phyloP scores from a whole-genome alignment of 75 land plant species.

The Chamaecyparis obtusa region DNA sequence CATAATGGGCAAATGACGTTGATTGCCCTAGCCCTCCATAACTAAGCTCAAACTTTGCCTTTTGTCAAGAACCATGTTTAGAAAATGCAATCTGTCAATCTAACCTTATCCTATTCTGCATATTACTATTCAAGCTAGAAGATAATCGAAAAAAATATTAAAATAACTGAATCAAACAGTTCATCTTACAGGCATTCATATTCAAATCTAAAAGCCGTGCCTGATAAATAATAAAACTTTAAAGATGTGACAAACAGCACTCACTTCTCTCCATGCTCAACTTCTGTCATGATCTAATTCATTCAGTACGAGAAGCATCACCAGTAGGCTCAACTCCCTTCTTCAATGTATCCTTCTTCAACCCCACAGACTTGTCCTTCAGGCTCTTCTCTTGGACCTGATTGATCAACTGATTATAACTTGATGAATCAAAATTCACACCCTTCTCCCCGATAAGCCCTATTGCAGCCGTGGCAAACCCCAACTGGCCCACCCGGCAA shows the following conservation, averaged over 20 bases:
- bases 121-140: too few relatives aligned
- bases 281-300: conserved; percentile 11
- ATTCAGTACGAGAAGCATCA: conserved; percentile 23
- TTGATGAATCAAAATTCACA: conserved; percentile 10
- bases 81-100: too few relatives aligned
- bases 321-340: conserved; percentile 22
- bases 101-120: too few relatives aligned
- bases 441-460: background rate
- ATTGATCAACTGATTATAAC: conserved; percentile 10
- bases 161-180: background rate
- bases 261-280: conserved; percentile 19
- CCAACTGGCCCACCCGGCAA: conserved; percentile 11
- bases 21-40: too few relatives aligned
- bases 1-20: too few relatives aligned
- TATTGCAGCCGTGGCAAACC: conserved; percentile 4
- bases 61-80: too few relatives aligned
- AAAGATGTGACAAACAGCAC: conserved; percentile 19
- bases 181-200: background rate
- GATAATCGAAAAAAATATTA: too few relatives aligned
- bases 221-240: conserved; percentile 15
- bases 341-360: conserved; percentile 11
- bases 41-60: too few relatives aligned
- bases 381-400: conserved; percentile 5
- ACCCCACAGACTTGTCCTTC: conserved; percentile 9
- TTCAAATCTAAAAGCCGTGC: background rate